A percentile compares a stretch with the other conserved stretches of the same genome.
Evolutionary conservation across 305 asterid species (phyloP).

Genomic region (Rubia tinctorum): DNA sequence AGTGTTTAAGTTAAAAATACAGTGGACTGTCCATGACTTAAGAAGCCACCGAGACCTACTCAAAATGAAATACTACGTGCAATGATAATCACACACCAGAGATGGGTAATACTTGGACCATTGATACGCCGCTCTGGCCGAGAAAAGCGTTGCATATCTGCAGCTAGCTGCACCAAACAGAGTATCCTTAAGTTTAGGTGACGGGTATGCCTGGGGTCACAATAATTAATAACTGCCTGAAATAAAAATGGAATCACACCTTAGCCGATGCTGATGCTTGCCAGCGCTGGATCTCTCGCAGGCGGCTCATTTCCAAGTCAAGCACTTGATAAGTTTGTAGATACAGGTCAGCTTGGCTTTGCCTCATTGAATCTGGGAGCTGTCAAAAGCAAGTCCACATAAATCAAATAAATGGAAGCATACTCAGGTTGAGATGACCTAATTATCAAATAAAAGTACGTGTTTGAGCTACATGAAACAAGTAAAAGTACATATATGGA

Average conservation of each 20-base stretch:
- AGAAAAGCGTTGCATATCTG: conserved; percentile 98
- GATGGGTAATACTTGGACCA: conserved; percentile 97
- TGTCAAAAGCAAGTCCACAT: conserved; percentile 29
- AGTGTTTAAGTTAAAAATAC: too few relatives aligned
- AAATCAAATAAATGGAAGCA: conserved; percentile 15
- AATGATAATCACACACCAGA: conserved; percentile 55
- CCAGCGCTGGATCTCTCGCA: conserved; percentile 97
- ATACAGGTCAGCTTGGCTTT: conserved; percentile 93
- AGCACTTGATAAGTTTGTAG: conserved; percentile 97
- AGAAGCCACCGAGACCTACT: too few relatives aligned
- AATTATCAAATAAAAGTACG: background rate
- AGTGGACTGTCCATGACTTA: too few relatives aligned
- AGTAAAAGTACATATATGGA: background rate
- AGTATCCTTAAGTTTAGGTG: conserved; percentile 30
- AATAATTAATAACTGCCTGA: conserved; percentile 12
- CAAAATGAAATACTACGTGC: background rate
- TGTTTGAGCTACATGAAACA: background rate
- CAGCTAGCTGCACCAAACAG: conserved; percentile 74
- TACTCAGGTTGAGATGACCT: background rate
- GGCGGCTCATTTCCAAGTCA: conserved; percentile 97
- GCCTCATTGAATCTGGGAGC: conserved; percentile 99
- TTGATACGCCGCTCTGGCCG: conserved; percentile 97
- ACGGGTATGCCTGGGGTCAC: conserved; percentile 17
- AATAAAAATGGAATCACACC: conserved; percentile 35
- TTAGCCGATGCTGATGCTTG: conserved; percentile 94